Evolutionary conservation across 176 grass and related monocot species (phyloP), one percentile per base, ranked within the genome.

Genomic region (Aegilops speltoides): DNA sequence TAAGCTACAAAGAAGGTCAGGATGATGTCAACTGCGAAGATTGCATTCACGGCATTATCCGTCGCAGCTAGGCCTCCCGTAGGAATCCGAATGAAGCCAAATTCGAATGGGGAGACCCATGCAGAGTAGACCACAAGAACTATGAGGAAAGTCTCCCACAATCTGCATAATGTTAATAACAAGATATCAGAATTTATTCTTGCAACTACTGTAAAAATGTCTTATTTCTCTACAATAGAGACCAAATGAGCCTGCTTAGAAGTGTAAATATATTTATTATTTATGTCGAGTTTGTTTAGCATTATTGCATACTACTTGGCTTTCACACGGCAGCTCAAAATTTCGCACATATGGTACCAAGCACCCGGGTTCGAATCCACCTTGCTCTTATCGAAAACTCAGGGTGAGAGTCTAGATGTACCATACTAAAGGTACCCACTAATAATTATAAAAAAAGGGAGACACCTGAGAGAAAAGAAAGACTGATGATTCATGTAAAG

Each of bases 1-100:
- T 96, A 98, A 76, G 93, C 92, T 77, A 98, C 88, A 84, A 98
- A 98, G 87, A 98, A 98, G 57, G 91, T 98, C 66, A 98, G 73
- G 17, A 98, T 80, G 82, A 98, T 98, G 82, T 98, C 96, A 33
- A 89, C 22, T 31, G 93, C 93, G 46, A 98, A 98, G 79, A 98
- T 89, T 32, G 80, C 88, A 76, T 98, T 98, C 68, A 98, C 90
- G 3, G 91, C 79, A 77, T 98, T 98, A 73, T 98, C 96, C 0
- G 31, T n/a, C 31, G 87, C 32, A 73, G 96, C 93, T 70, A 98
- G 84, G 1, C 2, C 86, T 8, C 96, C 96, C 1, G 52, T 86
- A 19, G 91, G 54, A 11, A 81, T 78, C 60, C 10, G 81, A 78
- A 98, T 82, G 82, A 98, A 98, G 33, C 96, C 96, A 84, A 98